Evolutionary conservation across 2,329 filamentous ascomycete species (phyloP).

Genomic region (Ascocoryne sarcoides): DNA sequence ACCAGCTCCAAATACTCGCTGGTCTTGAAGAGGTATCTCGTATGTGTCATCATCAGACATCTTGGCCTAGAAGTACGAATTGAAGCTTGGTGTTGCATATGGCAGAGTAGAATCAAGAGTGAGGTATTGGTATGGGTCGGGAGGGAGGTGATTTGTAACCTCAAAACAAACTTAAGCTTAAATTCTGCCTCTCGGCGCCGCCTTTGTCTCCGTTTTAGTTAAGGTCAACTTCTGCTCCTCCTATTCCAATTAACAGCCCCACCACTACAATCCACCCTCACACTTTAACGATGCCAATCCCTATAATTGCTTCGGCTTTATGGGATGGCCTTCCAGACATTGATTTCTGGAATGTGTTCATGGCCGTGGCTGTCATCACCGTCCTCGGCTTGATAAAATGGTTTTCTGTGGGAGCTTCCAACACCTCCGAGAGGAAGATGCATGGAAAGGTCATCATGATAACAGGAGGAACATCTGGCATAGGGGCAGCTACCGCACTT

Average conservation of each 20-base stretch:
- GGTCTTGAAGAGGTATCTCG: conserved; percentile 47
- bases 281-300: conserved; percentile 30
- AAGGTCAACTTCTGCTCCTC: too few relatives aligned
- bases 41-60: conserved; percentile 46
- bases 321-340: conserved; percentile 18
- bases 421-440: conserved; percentile 71
- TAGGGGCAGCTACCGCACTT: conserved; percentile 69
- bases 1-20: conserved; percentile 53
- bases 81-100: too few relatives aligned
- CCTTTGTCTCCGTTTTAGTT: too few relatives aligned
- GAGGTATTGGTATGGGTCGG: too few relatives aligned
- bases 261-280: too few relatives aligned
- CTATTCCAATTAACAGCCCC: too few relatives aligned
- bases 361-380: conserved; percentile 43
- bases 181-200: too few relatives aligned
- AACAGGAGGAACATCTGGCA: conserved; percentile 87
- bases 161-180: not conserved
- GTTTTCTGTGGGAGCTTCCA: conserved; percentile 68
- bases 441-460: conserved; percentile 91
- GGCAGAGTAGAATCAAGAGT: too few relatives aligned
- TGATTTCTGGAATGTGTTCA: conserved; percentile 39
- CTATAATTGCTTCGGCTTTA: conserved; percentile 22
- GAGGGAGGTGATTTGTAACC: too few relatives aligned
- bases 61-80: too few relatives aligned
- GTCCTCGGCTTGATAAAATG: conserved; percentile 54